Evolutionary conservation across 495 filamentous ascomycete genomes (phyloP).

Genomic region (Chaetomium cochliodes): DNA sequence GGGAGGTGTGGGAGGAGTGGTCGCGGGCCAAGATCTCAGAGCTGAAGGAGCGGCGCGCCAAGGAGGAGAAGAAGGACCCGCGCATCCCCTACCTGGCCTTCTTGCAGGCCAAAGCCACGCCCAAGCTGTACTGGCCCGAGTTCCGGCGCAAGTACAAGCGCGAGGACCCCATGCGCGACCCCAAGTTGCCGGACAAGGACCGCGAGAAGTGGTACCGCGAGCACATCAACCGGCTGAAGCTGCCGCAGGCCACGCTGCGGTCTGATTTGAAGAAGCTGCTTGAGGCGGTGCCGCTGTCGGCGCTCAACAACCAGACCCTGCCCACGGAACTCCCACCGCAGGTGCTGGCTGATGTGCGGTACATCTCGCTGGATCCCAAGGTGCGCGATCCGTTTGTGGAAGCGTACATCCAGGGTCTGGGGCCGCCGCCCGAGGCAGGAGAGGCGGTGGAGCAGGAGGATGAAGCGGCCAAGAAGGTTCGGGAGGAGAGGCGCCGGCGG

Average conservation of each 20-base stretch:
- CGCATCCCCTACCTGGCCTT: constrained; percentile 80
- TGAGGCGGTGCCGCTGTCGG: constrained; percentile 61
- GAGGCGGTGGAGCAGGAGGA: constrained; percentile 55
- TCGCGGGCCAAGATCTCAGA: constrained; percentile 66
- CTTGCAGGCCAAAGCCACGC: constrained; percentile 73
- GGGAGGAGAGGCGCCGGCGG: constrained; percentile 62
- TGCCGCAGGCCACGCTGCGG: constrained; percentile 70
- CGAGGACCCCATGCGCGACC: constrained; percentile 75
- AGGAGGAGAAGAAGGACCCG: constrained; percentile 81
- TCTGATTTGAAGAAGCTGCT: constrained; percentile 77
- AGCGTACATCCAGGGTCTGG: constrained; percentile 71
- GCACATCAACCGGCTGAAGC: constrained; percentile 73
- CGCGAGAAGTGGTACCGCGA: constrained; percentile 90
- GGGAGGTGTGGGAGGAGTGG: constrained; percentile 82
- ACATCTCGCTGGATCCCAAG: constrained; percentile 69
- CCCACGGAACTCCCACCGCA: constrained; percentile 62
- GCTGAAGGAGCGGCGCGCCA: constrained; percentile 68
- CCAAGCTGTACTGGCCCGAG: constrained; percentile 94
- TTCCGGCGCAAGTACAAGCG: constrained; percentile 89
- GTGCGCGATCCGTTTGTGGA: constrained; percentile 72
- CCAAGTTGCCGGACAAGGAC: constrained; percentile 76
- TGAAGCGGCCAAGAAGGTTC: constrained; percentile 59
- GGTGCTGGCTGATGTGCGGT: constrained; percentile 74
- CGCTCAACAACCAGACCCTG: constrained; percentile 65
- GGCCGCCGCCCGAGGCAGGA: constrained; percentile 57